Conservation (phyloP, 1,284 basidiomycete species). For the Ustilago bromivora region DNA sequence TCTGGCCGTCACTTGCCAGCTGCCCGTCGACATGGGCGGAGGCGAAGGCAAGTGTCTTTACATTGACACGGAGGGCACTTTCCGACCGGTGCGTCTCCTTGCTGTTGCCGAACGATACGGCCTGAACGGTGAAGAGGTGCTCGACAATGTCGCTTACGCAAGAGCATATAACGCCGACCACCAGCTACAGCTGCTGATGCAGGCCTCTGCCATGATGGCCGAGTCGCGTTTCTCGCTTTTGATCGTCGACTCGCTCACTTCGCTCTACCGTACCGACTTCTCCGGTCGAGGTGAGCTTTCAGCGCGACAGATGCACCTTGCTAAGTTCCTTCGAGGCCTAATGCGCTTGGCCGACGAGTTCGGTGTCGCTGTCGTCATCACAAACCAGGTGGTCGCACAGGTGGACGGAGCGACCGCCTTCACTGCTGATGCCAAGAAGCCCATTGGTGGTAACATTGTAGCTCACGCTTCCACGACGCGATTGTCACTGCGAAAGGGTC, state of each 20-base stretch:
- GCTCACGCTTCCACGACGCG: conserved; percentile 70
- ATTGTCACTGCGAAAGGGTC: conserved; percentile 90
- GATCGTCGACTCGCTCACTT: conserved; percentile 96
- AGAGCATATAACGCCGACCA: conserved; percentile 99
- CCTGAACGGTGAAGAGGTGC: conserved; percentile 93
- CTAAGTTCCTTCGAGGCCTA: conserved; percentile 91
- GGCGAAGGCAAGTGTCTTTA: conserved; percentile 99
- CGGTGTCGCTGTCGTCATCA: conserved; percentile 95
- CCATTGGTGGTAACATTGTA: conserved; percentile 75
- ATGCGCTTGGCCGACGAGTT: conserved; percentile 97
- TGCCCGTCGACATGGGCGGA: conserved; percentile 96
- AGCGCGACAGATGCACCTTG: conserved; percentile 95
- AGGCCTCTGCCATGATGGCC: conserved; percentile 83
- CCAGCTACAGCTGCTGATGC: conserved; percentile 88
- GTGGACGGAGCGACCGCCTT: conserved; percentile 76
- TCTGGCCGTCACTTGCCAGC: conserved; percentile 94
- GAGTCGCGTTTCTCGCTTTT: conserved; percentile 87
- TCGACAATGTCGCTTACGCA: conserved; percentile 99
- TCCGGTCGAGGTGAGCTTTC: conserved; percentile 94
- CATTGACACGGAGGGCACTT: conserved; percentile 99
- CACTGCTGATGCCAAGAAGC: conserved; percentile 84
- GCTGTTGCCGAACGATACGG: conserved; percentile 96
- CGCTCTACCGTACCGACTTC: conserved; percentile 95
- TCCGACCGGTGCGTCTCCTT: conserved; percentile 93
- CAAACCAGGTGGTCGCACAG: conserved; percentile 98